phyloP scores from a whole-genome alignment of 306 rosid genomes.

The Pyrus bretschneideri region DNA sequence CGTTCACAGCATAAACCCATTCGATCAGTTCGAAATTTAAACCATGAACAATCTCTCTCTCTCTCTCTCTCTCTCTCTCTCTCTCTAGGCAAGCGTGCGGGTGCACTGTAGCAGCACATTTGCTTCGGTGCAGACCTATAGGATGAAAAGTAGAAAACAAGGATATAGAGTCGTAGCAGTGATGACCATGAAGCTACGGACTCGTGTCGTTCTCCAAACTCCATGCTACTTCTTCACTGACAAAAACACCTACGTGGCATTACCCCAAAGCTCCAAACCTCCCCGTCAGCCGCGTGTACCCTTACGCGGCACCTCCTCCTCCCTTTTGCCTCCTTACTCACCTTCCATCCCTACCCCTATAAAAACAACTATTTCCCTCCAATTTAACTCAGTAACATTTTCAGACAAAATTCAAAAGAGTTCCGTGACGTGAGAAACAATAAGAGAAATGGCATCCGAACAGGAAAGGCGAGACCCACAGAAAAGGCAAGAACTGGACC shows the following conservation, averaged over 20 bases:
- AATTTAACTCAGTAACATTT: background rate
- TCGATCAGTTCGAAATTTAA: background rate
- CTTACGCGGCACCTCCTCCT: constrained; percentile 3
- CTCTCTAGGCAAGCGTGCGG: background rate
- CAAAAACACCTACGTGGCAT: background rate
- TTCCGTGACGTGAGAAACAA: too few species aligned
- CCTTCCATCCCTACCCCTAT: background rate
- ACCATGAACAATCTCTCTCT: background rate
- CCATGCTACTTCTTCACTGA: background rate
- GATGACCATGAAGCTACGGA: background rate
- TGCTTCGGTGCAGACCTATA: background rate
- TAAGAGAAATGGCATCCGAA: constrained; percentile 40
- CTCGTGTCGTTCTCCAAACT: background rate
- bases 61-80: background rate
- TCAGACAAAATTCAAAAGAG: background rate
- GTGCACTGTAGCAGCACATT: background rate
- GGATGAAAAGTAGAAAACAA: background rate
- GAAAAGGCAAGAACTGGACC: constrained; percentile 43
- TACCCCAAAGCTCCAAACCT: background rate
- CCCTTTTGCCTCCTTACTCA: background rate
- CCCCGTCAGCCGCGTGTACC: constrained; percentile 10
- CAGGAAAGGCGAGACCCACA: constrained; percentile 7
- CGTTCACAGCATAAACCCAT: background rate
- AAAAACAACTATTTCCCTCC: background rate
- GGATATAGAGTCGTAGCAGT: background rate